Base-by-base conservation (phyloP, 192 early-diverging fungal species). In the Polychytrium aggregatum region DNA sequence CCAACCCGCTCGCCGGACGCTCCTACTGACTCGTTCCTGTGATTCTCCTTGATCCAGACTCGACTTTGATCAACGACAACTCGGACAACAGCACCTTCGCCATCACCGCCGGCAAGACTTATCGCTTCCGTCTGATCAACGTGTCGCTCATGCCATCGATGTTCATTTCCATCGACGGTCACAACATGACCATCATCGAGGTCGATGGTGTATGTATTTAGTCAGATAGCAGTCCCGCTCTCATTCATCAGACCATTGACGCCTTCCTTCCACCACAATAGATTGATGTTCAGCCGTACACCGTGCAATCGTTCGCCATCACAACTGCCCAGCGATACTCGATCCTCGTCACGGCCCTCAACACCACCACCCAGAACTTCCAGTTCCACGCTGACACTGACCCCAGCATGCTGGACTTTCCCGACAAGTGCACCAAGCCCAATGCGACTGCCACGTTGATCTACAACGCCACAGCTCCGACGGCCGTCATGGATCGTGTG, bases 121-220 rank as follows among this genome's bases (percentile, higher is more conserved):
- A 90, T 62, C 78, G 86, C 48, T 49, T 93, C 50, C 82, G 90
- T 2, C 46, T 93, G 42, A 81, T 93, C 65, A 85, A 82, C 62
- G 85, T 84, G 76, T 79, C 80, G 22, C 81, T 82, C 20, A 65
- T 86, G 46, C n/a, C n/a, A n/a, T 57, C 78, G n/a, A 82, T 78
- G 59, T 92, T 82, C 72, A 72, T 92, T 48, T 76, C 69, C 29
- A 84, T 92, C 40, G 86, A 87, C 48, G 81, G 79, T 20, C 90
- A 90, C 55, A 56, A 66, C 5, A 70, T 92, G 60, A 62, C 63
- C 31, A 70, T 92, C 17, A 84, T 92, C 51, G 90, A 92, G 60
- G 75, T 81, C 33, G 86, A 89, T 42, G 86, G 86, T 43, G 70
- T 62, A n/a, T n/a, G n/a, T n/a, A n/a, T n/a, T n/a, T n/a, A n/a